Evolutionary conservation across 257 asterid genomes (phyloP), one percentile per base, ranked within the genome.

Genomic region (Gynochthodes officinalis): DNA sequence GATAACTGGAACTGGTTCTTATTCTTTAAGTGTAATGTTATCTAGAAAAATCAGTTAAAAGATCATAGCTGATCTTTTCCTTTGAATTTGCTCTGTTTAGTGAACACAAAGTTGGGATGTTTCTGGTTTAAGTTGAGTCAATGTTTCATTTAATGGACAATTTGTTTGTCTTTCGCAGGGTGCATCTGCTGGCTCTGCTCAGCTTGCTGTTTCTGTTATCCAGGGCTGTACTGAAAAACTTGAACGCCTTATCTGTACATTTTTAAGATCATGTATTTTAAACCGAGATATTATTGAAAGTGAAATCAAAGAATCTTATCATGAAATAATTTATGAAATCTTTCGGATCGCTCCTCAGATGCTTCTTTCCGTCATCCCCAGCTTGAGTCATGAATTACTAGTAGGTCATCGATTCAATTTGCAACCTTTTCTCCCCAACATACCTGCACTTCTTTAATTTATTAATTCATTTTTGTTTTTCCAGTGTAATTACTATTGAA

Each of bases 311-410:
- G 98, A 93, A 76, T 83, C 75, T 80, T 89, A 89, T 87, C 97
- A 90, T 75, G 96, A 87, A 64, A 82, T 93, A 66, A 85, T 93
- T 30, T 67, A 82, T 66, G 89, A 89, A 83, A 71, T 90, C 78
- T 89, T 88, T 83, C 87, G 79, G 75, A 81, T 78, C 79, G 83
- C 89, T 82, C 98, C 98, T 64, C 86, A 85, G 77, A 78, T 85
- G 84, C 96, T 89, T 83, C 82, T 85, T 58, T 73, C 93, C 10
- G 91, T 93, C 84, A 82, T 89, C 73, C 98, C 98, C 73, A 78
- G 76, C 83, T 73, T 93, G 85, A 84, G 82, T 69, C 83, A 85
- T 63, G 98, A 88, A 79, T 83, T 93, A 75, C 86, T 78, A 93
- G 98, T 92, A 73, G 59, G 95, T 77, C 72, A 54, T 78, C 62